A percentile compares a stretch with the other conserved stretches of the same genome.
phyloP scores from a whole-genome alignment of 148 eudicot species.

The Diospyros kaki region DNA sequence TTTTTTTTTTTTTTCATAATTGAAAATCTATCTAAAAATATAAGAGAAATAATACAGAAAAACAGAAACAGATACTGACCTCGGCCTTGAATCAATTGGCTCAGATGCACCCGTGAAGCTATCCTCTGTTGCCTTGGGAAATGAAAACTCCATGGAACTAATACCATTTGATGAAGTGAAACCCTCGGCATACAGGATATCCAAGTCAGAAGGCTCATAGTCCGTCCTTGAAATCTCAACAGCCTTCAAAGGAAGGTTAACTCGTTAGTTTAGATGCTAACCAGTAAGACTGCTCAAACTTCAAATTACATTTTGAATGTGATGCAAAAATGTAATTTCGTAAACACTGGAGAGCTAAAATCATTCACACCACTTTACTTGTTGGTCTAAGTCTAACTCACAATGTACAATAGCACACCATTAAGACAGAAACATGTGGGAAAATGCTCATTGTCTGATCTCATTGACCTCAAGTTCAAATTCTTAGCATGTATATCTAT shows the following conservation, averaged over 20 bases:
- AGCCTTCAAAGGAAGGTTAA: conserved; percentile 41
- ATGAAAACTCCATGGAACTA: conserved; percentile 46
- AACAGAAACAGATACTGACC: conserved; percentile 29
- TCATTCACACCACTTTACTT: not conserved
- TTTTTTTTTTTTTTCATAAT: not conserved
- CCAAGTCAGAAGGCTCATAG: conserved; percentile 73
- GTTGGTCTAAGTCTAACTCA: not conserved
- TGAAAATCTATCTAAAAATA: not conserved
- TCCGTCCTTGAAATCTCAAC: conserved; percentile 57
- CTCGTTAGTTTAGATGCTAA: not conserved
- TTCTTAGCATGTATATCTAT: not conserved
- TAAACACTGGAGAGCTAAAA: not conserved
- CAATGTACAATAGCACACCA: not conserved
- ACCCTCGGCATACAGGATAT: conserved; percentile 61
- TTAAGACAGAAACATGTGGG: not conserved
- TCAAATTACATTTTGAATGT: not conserved
- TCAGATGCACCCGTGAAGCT: conserved; percentile 30
- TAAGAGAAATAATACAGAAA: not conserved
- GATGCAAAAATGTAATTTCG: too few species aligned
- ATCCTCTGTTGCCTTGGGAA: conserved; percentile 32
- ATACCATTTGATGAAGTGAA: conserved; percentile 49
- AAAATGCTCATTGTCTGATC: not conserved
- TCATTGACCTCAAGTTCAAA: not conserved
- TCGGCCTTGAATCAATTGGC: conserved; percentile 27
- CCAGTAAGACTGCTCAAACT: not conserved